phyloP scores from a whole-genome alignment of 495 filamentous ascomycete genomes.

The Penicillium soppii region DNA sequence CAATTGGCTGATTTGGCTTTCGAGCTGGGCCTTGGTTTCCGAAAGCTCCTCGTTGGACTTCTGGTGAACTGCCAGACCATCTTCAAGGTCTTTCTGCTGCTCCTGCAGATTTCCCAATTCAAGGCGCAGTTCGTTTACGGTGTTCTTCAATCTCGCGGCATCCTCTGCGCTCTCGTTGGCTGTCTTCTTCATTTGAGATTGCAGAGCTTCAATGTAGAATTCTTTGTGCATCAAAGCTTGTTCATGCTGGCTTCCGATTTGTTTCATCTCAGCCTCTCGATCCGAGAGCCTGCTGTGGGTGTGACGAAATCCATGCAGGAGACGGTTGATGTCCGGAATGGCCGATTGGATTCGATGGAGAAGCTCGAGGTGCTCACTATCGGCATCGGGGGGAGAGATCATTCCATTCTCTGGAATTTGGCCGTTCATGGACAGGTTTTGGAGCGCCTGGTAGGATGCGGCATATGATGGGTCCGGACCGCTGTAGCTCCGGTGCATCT shows the following conservation, averaged over 20 bases:
- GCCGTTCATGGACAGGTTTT: conserved; percentile 25
- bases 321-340: conserved; percentile 49
- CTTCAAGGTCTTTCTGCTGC: conserved; percentile 51
- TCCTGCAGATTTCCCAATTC: conserved; percentile 60
- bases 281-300: conserved; percentile 43
- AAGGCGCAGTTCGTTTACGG: conserved; percentile 49
- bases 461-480: conserved; percentile 27
- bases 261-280: conserved; percentile 47
- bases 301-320: conserved; percentile 46
- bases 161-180: conserved; percentile 52
- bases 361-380: conserved; percentile 43
- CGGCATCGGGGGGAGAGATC: conserved; percentile 32
- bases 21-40: conserved; percentile 38
- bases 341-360: conserved; percentile 48
- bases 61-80: conserved; percentile 38
- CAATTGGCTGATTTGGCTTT: conserved; percentile 52
- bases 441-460: conserved; percentile 33
- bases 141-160: conserved; percentile 43
- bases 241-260: conserved; percentile 47
- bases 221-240: conserved; percentile 51
- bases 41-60: conserved; percentile 43
- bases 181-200: conserved; percentile 52
- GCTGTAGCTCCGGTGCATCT: conserved; percentile 33
- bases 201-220: conserved; percentile 52
- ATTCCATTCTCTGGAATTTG: conserved; percentile 27